Conservation (phyloP, 2,329 filamentous ascomycete genomes). For the Pleurostoma richardsiae region DNA sequence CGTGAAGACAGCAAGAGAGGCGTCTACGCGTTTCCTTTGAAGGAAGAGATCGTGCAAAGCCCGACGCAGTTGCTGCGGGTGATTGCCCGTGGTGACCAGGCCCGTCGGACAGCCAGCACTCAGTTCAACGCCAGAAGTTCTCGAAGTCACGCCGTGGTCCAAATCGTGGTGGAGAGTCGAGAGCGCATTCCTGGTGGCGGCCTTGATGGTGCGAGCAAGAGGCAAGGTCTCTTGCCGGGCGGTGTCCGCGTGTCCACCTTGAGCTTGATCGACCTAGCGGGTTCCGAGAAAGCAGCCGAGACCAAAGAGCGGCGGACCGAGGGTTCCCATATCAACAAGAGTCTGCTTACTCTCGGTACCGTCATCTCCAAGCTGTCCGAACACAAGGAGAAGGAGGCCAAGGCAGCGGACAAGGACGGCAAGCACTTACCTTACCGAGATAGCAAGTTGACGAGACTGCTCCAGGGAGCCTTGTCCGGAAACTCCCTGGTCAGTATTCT, state of each 20-base stretch:
- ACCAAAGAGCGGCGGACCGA: conserved; percentile 91
- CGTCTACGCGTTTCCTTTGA: conserved; percentile 91
- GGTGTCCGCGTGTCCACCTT: conserved; percentile 93
- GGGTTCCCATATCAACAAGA: conserved; percentile 98
- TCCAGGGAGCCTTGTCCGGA: conserved; percentile 89
- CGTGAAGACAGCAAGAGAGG: conserved; percentile 94
- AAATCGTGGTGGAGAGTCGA: conserved; percentile 96
- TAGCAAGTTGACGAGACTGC: conserved; percentile 88
- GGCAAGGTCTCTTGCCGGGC: conserved; percentile 69
- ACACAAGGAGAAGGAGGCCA: conserved; percentile 75
- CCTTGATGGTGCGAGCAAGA: conserved; percentile 36
- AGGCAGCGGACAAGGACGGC: conserved; percentile 70
- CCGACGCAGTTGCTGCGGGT: conserved; percentile 92
- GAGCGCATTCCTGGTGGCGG: conserved; percentile 65
- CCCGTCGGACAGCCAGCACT: conserved; percentile 84
- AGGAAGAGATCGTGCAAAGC: conserved; percentile 98
- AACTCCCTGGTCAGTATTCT: conserved; percentile 95
- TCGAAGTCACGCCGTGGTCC: conserved; percentile 94
- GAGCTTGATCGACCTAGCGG: conserved; percentile 92
- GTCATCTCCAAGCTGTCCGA: conserved; percentile 93
- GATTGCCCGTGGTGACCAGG: conserved; percentile 89
- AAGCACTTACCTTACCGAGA: conserved; percentile 96
- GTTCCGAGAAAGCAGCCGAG: conserved; percentile 93
- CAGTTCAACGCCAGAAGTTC: conserved; percentile 97
- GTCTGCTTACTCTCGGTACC: conserved; percentile 86